phyloP scores from a whole-genome alignment of 1,139 yeast species.

The Petasospora rhodanensis region DNA sequence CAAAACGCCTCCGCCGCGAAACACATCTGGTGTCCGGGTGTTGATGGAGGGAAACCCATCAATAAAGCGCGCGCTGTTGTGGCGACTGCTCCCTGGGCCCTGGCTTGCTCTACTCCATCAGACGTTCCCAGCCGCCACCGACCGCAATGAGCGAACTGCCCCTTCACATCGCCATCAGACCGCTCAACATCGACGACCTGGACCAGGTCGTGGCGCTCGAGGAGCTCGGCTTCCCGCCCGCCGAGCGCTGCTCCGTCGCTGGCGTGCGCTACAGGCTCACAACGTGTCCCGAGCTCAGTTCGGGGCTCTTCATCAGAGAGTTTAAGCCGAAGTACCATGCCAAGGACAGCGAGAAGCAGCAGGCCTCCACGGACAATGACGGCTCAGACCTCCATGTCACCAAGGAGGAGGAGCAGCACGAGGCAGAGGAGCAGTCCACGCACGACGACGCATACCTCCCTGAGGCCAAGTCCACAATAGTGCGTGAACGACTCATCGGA shows the following conservation, averaged over 20 bases:
- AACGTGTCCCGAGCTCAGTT: conserved; percentile 84
- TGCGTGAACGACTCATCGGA: conserved; percentile 69
- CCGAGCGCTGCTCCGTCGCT: conserved; percentile 62
- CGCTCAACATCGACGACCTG: conserved; percentile 67
- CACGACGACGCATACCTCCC: conserved; percentile 41
- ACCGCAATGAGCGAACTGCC: conserved; percentile 35
- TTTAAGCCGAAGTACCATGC: conserved; percentile 32
- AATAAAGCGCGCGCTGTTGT: neutral
- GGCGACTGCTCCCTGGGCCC: too few relatives aligned
- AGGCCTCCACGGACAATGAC: neutral
- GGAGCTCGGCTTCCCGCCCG: conserved; percentile 61
- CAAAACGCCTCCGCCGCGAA: neutral
- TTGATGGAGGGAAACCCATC: neutral
- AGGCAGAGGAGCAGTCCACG: too few relatives aligned
- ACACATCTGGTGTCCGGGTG: conserved; percentile 4
- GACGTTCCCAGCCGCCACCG: too few relatives aligned
- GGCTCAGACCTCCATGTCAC: conserved; percentile 8
- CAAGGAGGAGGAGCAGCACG: conserved; percentile 22
- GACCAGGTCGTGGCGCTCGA: conserved; percentile 62
- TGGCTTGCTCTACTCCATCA: too few relatives aligned
- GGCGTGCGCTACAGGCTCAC: conserved; percentile 66
- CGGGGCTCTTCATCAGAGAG: conserved; percentile 79
- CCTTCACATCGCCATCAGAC: conserved; percentile 73
- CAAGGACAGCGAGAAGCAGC: conserved; percentile 4
- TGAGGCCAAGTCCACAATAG: conserved; percentile 44